phyloP scores from a whole-genome alignment of 2,329 filamentous ascomycete species.

The Fusarium brachygibbosum region DNA sequence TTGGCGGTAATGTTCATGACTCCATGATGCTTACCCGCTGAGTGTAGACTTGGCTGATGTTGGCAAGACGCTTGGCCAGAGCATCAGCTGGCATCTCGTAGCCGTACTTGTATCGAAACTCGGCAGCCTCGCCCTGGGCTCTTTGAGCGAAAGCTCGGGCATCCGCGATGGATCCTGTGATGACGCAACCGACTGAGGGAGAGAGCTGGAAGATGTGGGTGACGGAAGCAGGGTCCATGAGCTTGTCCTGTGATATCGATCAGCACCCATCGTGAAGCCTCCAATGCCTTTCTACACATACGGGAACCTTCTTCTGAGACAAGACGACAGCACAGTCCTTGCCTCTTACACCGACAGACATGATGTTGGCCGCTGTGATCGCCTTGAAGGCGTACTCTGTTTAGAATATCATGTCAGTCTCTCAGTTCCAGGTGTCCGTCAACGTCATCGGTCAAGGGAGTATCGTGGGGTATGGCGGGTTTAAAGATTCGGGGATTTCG shows the following conservation, averaged over 20 bases:
- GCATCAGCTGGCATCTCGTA: constrained; percentile 99
- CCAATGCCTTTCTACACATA: constrained; percentile 63
- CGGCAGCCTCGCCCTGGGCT: constrained; percentile 93
- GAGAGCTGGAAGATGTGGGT: constrained; percentile 98
- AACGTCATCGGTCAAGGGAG: constrained; percentile 35
- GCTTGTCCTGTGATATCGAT: constrained; percentile 80
- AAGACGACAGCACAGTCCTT: constrained; percentile 98
- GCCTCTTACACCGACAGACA: constrained; percentile 93
- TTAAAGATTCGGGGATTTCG: constrained; percentile 17
- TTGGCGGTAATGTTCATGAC: constrained; percentile 20
- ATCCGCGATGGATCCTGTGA: constrained; percentile 98
- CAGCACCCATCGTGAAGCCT: constrained; percentile 29
- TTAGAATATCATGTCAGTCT: constrained; percentile 42
- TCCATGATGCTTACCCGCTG: constrained; percentile 76
- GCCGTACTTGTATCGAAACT: constrained; percentile 98
- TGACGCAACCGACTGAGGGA: constrained; percentile 95
- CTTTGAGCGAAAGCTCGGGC: constrained; percentile 92
- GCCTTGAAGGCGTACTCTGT: constrained; percentile 99
- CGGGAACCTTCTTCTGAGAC: constrained; percentile 99
- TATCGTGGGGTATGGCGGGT: constrained; percentile 26
- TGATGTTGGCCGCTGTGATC: constrained; percentile 99
- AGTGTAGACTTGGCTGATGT: constrained; percentile 99
- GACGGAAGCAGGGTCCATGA: constrained; percentile 97
- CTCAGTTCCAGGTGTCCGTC: constrained; percentile 22
- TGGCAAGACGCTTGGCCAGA: constrained; percentile 94